These are phyloP conservation scores for Mrakia gelida DNA, from an alignment of 768 basidiomycete genomes.

Conservation along the genomic window DNA sequence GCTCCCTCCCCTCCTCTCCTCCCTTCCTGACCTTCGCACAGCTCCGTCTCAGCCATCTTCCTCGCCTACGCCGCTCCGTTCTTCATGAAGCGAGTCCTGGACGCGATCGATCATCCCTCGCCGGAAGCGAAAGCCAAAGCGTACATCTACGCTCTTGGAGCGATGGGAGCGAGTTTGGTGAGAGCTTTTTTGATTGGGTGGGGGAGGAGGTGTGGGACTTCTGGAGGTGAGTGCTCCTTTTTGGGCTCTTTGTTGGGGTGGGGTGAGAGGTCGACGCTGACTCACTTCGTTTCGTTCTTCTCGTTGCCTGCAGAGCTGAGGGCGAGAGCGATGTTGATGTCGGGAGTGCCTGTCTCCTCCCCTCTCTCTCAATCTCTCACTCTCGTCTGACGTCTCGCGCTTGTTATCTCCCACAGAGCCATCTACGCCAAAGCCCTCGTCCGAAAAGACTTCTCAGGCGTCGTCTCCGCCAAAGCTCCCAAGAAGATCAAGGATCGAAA, in stretches of 20 bases:
- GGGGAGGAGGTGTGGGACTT: slow-evolving; percentile 31
- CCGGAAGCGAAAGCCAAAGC: slow-evolving; percentile 57
- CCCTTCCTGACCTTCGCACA: neutral
- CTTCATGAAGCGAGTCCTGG: slow-evolving; percentile 70
- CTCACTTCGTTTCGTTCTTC: neutral
- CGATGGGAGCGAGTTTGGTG: slow-evolving; percentile 59
- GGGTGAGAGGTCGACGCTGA: neutral
- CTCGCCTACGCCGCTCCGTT: slow-evolving; percentile 79
- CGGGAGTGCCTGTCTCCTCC: neutral
- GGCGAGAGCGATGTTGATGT: slow-evolving; percentile 69
- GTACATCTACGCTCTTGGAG: slow-evolving; percentile 72
- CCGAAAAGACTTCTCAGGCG: slow-evolving; percentile 75
- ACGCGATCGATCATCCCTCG: slow-evolving; percentile 54
- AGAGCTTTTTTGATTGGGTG: slow-evolving; percentile 49
- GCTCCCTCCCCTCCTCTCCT: neutral
- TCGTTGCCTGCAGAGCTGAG: slow-evolving; percentile 50
- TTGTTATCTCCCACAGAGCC: slow-evolving; percentile 42
- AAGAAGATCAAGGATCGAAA: slow-evolving; percentile 40
- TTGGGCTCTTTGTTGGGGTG: neutral
- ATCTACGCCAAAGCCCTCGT: slow-evolving; percentile 85
- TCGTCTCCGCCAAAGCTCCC: slow-evolving; percentile 46
- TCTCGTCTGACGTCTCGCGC: no score
- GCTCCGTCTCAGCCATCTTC: slow-evolving; percentile 50
- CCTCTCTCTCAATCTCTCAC: neutral
- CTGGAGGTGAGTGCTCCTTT: slow-evolving; percentile 42